Evolutionary conservation across 1,139 yeast species (phyloP).

Genomic region (Nakaseomyces delphensis): DNA sequence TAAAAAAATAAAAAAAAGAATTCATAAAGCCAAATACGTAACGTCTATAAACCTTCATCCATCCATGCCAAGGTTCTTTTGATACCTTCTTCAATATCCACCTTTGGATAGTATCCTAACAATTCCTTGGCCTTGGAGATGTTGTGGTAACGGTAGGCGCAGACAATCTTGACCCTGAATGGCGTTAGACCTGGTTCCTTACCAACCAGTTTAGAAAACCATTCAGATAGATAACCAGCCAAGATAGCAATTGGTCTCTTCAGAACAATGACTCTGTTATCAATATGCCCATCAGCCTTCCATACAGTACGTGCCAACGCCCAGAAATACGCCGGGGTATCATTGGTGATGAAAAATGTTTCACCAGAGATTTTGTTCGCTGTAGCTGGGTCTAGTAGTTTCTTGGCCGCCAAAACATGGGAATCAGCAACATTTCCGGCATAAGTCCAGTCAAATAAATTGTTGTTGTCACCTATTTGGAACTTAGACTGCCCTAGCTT

Average conservation of each 20-base stretch:
- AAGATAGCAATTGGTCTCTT: conserved; percentile 64
- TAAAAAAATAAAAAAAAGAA: background rate
- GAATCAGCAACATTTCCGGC: conserved; percentile 99
- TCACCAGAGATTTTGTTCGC: conserved; percentile 61
- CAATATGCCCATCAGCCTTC: conserved; percentile 90
- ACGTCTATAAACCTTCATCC: conserved; percentile 44
- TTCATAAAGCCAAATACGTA: background rate
- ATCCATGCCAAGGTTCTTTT: conserved; percentile 76
- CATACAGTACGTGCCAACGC: conserved; percentile 92
- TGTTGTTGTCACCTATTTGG: conserved; percentile 89
- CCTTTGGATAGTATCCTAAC: conserved; percentile 75
- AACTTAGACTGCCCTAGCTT: conserved; percentile 79
- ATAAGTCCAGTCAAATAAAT: conserved; percentile 91
- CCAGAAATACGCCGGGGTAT: conserved; percentile 94
- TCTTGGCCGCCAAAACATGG: conserved; percentile 84
- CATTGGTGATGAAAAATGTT: conserved; percentile 85
- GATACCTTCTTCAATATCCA: conserved; percentile 76
- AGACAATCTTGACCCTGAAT: conserved; percentile 83
- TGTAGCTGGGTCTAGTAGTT: conserved; percentile 42
- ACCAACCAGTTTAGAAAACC: conserved; percentile 57
- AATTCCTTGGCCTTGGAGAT: conserved; percentile 74
- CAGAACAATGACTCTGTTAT: conserved; percentile 58
- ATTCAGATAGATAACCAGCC: conserved; percentile 73
- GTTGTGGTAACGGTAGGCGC: conserved; percentile 94
- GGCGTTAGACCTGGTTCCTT: conserved; percentile 95